Percentiles rank a stretch among this genome's conserved stretches.
Conservation (phyloP, 1,139 yeast genomes). For the Pichiaceae sp. region DNA sequence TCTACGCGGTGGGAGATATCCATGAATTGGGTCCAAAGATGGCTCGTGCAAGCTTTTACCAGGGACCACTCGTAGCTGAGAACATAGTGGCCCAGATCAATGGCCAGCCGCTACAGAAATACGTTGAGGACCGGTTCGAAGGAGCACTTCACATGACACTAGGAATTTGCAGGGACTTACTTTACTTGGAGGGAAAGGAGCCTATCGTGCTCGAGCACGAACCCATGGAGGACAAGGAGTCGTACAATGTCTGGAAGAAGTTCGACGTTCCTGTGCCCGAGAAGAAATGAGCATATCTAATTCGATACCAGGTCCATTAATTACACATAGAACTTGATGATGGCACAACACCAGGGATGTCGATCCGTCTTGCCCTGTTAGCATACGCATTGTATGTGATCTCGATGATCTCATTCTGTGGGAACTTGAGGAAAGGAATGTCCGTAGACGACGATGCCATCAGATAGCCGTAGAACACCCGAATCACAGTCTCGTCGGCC, state of each 20-base stretch:
- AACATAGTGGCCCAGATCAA: not conserved
- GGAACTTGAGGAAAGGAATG: conserved; percentile 71
- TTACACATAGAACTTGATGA: too few relatives aligned
- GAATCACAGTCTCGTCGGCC: conserved; percentile 86
- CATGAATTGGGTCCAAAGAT: not conserved
- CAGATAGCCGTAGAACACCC: conserved; percentile 86
- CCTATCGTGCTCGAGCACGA: not conserved
- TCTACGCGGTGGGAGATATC: conserved; percentile 1
- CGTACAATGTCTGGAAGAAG: not conserved
- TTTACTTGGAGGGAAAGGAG: not conserved
- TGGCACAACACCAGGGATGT: conserved; percentile 23
- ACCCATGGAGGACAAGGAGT: not conserved
- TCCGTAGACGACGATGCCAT: conserved; percentile 88
- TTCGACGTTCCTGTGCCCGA: not conserved
- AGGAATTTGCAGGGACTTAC: not conserved
- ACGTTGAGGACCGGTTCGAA: not conserved
- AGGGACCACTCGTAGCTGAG: not conserved
- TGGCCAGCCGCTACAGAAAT: not conserved
- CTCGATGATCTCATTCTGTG: conserved; percentile 78
- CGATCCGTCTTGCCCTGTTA: conserved; percentile 55
- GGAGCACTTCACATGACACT: not conserved
- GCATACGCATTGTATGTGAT: conserved; percentile 83
- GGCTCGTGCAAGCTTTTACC: not conserved
- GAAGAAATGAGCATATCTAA: not conserved
- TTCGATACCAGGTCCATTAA: not conserved